A percentile compares a stretch with the other conserved stretches of the same genome.
These are phyloP conservation scores for Penicillium sp. DNA, from an alignment of 2,329 filamentous ascomycete species.

Conservation along the genomic window DNA sequence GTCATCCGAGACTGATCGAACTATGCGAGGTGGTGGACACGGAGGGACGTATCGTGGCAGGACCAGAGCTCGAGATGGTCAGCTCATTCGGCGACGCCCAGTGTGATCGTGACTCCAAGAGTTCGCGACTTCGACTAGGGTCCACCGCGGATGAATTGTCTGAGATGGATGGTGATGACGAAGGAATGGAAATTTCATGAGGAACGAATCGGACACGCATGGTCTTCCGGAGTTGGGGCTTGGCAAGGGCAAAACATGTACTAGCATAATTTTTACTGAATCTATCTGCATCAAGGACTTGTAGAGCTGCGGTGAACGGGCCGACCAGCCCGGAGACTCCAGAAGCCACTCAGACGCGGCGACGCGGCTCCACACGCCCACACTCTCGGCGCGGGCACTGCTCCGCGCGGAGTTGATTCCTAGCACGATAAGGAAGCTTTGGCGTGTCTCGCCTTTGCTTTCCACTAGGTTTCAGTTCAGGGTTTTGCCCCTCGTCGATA, in stretches of 20 bases:
- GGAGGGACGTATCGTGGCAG: conserved; percentile 87
- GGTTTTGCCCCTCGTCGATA: not conserved
- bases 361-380: conserved; percentile 21
- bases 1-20: conserved; percentile 79
- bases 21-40: conserved; percentile 91
- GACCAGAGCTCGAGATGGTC: conserved; percentile 75
- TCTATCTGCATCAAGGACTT: conserved; percentile 11
- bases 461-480: conserved; percentile 6
- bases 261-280: conserved; percentile 5
- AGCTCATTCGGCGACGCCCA: conserved; percentile 57
- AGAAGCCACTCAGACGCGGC: conserved; percentile 8
- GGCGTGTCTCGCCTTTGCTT: conserved; percentile 2
- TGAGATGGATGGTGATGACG: conserved; percentile 52
- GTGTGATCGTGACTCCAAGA: conserved; percentile 40
- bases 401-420: conserved; percentile 31
- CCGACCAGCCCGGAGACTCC: conserved; percentile 14
- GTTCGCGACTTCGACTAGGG: conserved; percentile 31
- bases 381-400: conserved; percentile 24
- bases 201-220: conserved; percentile 23
- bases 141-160: conserved; percentile 39
- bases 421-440: conserved; percentile 30
- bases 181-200: conserved; percentile 52
- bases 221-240: conserved; percentile 20
- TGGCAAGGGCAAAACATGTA: conserved; percentile 9
- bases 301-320: conserved; percentile 18